phyloP scores from a whole-genome alignment of 345 rosid genomes.

The Camelina laxa region DNA sequence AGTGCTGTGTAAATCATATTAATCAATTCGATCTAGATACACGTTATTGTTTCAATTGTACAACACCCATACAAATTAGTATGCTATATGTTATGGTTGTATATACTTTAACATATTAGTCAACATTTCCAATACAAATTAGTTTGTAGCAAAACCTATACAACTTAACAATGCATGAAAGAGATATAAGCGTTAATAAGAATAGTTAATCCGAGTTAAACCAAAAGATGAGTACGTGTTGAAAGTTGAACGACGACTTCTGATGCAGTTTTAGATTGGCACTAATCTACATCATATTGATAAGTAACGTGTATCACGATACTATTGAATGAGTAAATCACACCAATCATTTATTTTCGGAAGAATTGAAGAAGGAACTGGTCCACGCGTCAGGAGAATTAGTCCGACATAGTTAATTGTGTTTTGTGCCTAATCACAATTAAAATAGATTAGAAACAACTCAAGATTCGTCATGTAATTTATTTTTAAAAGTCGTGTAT shows the following conservation, averaged over 20 bases:
- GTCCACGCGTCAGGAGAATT: constrained; percentile 15
- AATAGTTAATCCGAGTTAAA: neutral
- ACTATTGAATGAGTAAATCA: neutral
- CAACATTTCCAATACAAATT: no score
- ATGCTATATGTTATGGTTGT: no score
- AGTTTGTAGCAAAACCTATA: neutral
- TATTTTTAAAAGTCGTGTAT: no score
- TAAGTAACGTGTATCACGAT: no score
- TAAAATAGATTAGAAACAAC: no score
- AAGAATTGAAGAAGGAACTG: neutral
- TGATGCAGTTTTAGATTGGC: neutral
- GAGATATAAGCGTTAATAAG: no score
- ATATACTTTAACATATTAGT: no score
- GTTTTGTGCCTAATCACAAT: neutral
- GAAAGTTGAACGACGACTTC: neutral
- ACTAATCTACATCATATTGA: neutral
- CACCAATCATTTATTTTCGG: neutral
- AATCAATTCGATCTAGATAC: no score
- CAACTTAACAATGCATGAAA: neutral
- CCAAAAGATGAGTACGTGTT: constrained; percentile 4
- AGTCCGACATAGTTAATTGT: neutral
- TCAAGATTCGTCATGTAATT: no score
- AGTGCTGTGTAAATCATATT: no score
- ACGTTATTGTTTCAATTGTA: no score
- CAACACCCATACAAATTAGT: no score